These are phyloP conservation scores for Saururus chinensis DNA, from an alignment of 164 flowering plant species.

Conservation along the genomic window DNA sequence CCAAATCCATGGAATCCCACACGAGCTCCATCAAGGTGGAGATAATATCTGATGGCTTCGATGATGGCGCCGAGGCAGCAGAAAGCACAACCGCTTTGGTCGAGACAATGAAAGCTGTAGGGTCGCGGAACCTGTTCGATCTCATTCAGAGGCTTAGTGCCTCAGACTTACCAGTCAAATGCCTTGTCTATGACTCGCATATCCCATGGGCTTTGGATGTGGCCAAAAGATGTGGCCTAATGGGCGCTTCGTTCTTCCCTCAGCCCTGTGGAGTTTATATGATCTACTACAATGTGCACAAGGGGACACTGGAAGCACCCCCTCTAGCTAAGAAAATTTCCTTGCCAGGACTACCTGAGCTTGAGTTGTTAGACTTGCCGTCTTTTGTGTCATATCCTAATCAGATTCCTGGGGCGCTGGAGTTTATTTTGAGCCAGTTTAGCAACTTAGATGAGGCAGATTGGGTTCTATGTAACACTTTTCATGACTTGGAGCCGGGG, in stretches of 20 bases:
- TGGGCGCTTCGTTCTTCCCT: slow-evolving; percentile 38
- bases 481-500: slow-evolving; percentile 15
- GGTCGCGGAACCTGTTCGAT: slow-evolving; percentile 1
- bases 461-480: slow-evolving; percentile 12
- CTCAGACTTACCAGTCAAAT: slow-evolving; percentile 5
- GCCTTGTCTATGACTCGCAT: slow-evolving; percentile 10
- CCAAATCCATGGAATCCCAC: neutral
- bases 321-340: neutral
- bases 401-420: slow-evolving; percentile 4
- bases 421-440: slow-evolving; percentile 9
- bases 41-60: slow-evolving; percentile 5
- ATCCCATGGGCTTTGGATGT: slow-evolving; percentile 8
- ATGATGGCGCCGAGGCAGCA: neutral
- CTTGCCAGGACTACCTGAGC: slow-evolving; percentile 20
- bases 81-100: slow-evolving; percentile 1
- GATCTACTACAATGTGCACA: slow-evolving; percentile 16
- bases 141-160: neutral
- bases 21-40: neutral
- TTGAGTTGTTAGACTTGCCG: slow-evolving; percentile 27
- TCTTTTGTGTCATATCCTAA: slow-evolving; percentile 11
- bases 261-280: slow-evolving; percentile 25
- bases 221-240: neutral
- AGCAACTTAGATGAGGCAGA: slow-evolving; percentile 14
- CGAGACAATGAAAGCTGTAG: neutral
- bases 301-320: slow-evolving; percentile 14